Percentiles rank a stretch among this genome's conserved stretches.
Conservation (phyloP, 148 eudicot species). For the Silene latifolia region DNA sequence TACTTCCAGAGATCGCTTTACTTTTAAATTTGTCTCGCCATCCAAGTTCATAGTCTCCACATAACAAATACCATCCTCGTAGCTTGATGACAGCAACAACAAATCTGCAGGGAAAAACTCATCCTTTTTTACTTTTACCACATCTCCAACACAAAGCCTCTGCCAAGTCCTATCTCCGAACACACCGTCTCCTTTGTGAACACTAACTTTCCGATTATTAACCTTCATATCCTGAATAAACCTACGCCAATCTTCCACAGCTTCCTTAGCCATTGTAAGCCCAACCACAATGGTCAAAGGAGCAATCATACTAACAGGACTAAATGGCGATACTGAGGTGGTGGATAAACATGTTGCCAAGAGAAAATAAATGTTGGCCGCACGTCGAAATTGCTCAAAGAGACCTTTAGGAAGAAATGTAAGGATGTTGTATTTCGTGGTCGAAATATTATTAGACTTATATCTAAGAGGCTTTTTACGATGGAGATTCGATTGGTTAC, state of each 20-base stretch:
- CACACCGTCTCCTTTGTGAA: conserved; percentile 61
- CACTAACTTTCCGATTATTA: conserved; percentile 59
- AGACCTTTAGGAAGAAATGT: conserved; percentile 82
- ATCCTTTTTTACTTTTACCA: conserved; percentile 85
- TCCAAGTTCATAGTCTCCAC: conserved; percentile 98
- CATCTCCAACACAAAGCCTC: conserved; percentile 74
- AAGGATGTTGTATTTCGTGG: conserved; percentile 72
- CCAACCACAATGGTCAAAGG: conserved; percentile 88
- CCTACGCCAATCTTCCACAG: conserved; percentile 87
- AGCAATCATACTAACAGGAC: conserved; percentile 80
- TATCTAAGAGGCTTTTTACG: conserved; percentile 63
- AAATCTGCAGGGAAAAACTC: conserved; percentile 90
- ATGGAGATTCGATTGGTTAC: conserved; percentile 66
- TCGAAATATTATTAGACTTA: conserved; percentile 70
- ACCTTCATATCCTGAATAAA: conserved; percentile 85
- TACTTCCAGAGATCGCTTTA: conserved; percentile 76
- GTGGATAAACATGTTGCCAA: conserved; percentile 68
- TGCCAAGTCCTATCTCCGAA: conserved; percentile 68
- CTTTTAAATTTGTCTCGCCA: conserved; percentile 93
- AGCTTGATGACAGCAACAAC: conserved; percentile 75
- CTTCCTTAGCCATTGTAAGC: conserved; percentile 92
- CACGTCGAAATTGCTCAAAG: conserved; percentile 92
- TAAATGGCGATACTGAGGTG: conserved; percentile 72
- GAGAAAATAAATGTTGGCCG: conserved; percentile 87
- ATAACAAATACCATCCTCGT: conserved; percentile 91